Base-by-base conservation (phyloP, 495 filamentous ascomycete species). In the Astrothelium subdiscretum region DNA sequence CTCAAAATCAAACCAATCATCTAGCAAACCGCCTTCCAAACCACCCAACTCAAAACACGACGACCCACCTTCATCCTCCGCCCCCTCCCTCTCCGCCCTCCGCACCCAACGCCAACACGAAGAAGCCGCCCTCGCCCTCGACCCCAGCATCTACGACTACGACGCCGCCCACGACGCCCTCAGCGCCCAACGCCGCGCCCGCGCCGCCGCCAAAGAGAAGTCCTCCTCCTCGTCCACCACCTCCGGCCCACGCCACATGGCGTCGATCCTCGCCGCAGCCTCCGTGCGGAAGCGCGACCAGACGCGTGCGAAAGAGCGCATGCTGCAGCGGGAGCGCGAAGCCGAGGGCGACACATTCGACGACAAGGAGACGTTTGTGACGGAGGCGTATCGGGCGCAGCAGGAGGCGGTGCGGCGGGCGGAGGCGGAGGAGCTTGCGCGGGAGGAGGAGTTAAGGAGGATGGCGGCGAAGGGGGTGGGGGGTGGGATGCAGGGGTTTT, bases 361-460 rank as follows among this genome's bases (percentile, higher is more conserved):
- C 0, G 95, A 94, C 64, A 98, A 96, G 74, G 95, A 97, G 74
- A 91, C 87, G 70, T 98, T 98, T 67, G 94, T 97, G 32, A 98
- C 94, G 0, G 83, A 84, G n/a, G 92, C 94, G 51, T 98, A 98
- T 68, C 94, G 91, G 77, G 82, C 83, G 69, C 94, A 97, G 71
- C 94, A 97, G 71, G 90, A 85, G 69, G 94, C 96, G 72, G 79
- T 91, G 68, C 73, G 81, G 66, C 80, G 81, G 67, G 67, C 90
- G 8, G 91, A 96, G 68, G 88, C 87, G 68, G 92, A 95, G 72
- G 95, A 97, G 74, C 80, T 79, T 59, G 67, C 70, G 48, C 74
- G 81, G 44, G 90, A 95, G 72, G 84, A 85, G 66, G 81, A 80
- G 64, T 88, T 92, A 67, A 83, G 83, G 70, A 81, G 78, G 57